Conservation (phyloP, 1,284 basidiomycete species). For the Sanghuangporus sanghuang region DNA sequence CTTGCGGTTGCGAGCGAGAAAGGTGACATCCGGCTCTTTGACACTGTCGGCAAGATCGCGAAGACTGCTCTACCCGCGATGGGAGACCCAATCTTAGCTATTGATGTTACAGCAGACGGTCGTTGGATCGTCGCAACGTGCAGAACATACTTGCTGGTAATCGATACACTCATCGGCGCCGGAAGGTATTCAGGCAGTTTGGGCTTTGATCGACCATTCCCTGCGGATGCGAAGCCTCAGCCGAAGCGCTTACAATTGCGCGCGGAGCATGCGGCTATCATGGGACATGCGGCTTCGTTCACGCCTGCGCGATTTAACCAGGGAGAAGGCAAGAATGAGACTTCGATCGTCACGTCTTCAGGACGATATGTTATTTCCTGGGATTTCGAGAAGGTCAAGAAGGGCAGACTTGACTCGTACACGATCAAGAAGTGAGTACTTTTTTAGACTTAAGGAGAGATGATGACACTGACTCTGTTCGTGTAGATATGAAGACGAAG, state of each 20-base stretch:
- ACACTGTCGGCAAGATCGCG: conserved; percentile 96
- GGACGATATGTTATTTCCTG: conserved; percentile 94
- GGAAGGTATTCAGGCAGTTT: conserved; percentile 83
- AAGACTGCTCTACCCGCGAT: conserved; percentile 97
- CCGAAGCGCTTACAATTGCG: conserved; percentile 87
- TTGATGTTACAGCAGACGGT: conserved; percentile 93
- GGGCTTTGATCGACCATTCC: conserved; percentile 96
- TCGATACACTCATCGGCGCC: conserved; percentile 93
- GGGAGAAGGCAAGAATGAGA: conserved; percentile 83
- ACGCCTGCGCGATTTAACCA: conserved; percentile 96
- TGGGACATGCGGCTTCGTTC: conserved; percentile 86
- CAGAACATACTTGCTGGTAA: conserved; percentile 90
- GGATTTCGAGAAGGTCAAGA: conserved; percentile 96
- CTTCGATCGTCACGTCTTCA: conserved; percentile 93
- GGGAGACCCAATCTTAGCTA: conserved; percentile 91
- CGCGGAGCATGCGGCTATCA: conserved; percentile 92
- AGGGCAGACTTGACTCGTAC: conserved; percentile 86
- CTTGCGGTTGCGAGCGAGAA: conserved; percentile 94
- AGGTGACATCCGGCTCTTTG: conserved; percentile 95
- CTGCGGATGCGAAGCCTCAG: conserved; percentile 88
- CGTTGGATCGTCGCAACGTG: conserved; percentile 96
- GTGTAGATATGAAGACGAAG: conserved; percentile 79
- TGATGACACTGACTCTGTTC: conserved; percentile 19
- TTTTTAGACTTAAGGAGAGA: conserved; percentile 7
- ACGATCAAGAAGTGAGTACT: conserved; percentile 79